Percentiles rank a stretch among this genome's conserved stretches.
Conservation (phyloP, 495 filamentous ascomycete species). For the Aspergillus biplanus region DNA sequence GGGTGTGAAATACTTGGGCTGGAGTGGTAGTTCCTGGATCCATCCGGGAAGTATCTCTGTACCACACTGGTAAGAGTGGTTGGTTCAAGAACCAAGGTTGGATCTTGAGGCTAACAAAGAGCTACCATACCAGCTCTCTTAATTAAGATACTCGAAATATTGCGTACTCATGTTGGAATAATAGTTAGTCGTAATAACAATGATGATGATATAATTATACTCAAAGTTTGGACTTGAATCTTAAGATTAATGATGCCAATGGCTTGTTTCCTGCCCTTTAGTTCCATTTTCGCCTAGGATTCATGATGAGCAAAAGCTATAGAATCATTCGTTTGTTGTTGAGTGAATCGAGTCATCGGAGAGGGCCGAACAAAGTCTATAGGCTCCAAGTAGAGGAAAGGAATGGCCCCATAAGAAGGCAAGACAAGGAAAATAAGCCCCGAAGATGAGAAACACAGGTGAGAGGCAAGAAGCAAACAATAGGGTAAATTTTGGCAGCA, state of each 20-base stretch:
- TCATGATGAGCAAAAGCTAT: background rate
- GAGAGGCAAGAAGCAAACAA: constrained; percentile 15
- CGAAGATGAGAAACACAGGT: constrained; percentile 1
- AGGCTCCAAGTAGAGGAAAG: constrained; percentile 6
- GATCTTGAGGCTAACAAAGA: constrained; percentile 1
- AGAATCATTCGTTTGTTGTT: background rate
- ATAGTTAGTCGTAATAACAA: background rate
- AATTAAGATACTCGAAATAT: constrained; percentile 1
- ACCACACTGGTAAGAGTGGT: background rate
- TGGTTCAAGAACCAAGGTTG: background rate
- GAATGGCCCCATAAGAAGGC: background rate
- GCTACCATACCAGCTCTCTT: background rate
- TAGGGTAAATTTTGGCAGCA: background rate
- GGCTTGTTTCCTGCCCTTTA: background rate
- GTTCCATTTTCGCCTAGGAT: background rate
- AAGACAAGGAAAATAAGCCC: background rate
- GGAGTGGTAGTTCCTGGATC: constrained; percentile 1
- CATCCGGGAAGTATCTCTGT: constrained; percentile 2
- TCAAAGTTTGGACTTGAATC: background rate
- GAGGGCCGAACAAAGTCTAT: constrained; percentile 15
- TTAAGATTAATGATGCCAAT: background rate
- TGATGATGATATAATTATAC: background rate
- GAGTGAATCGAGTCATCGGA: background rate
- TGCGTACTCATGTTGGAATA: background rate
- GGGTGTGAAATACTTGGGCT: background rate